Base-by-base conservation (phyloP, 108 stramenopile species). In the Pseudonitzschia delicatissima region DNA sequence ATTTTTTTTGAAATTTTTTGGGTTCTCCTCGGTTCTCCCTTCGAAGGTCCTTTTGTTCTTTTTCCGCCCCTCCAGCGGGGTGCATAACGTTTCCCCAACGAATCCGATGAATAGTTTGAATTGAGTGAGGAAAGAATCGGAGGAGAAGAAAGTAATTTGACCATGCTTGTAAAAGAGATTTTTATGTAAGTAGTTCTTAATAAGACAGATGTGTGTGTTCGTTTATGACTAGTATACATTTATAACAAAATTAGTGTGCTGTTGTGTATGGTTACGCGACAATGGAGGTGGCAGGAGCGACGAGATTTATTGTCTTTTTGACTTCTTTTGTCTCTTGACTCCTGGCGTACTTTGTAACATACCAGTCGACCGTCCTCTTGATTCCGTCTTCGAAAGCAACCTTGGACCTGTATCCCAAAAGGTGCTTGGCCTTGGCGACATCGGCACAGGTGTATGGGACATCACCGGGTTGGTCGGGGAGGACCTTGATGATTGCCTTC, bases 401-500 rank as follows among this genome's bases (percentile, higher is more conserved):
- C 64, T 74, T 66, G 17, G 97, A 87, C 64, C 62, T 64, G 69
- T 96, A 98, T 18, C 94, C 96, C 23, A 98, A 77, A 52, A 95
- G 52, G 18, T 45, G 44, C 4, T 68, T 60, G 8, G 95, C 95
- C 82, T 96, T 96, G 44, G 79, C 68, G 27, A 93, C 85, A 81
- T 96, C 86, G 25, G 95, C 94, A 79, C 90, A 94, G 1, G 95
- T 97, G 71, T 85, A 81, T 3, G 94, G 92, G 1, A 96, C 97
- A 71, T 98, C 97, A 20, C 97, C 97, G 0, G 96, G 92, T 73
- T 96, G 97, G 45, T 91, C 91, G 23, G 96, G 96, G 11, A 92
- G 66, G 11, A 85, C 37, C 35, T 81, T 58, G 40, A 93, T 92
- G 42, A 73, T 77, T 3, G 97, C 95, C 60, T 80, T 72, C 47